A percentile compares a stretch with the other conserved stretches of the same genome.
Evolutionary conservation across 208 protist species (phyloP).

Genomic region (Trypanosoma caninum): DNA sequence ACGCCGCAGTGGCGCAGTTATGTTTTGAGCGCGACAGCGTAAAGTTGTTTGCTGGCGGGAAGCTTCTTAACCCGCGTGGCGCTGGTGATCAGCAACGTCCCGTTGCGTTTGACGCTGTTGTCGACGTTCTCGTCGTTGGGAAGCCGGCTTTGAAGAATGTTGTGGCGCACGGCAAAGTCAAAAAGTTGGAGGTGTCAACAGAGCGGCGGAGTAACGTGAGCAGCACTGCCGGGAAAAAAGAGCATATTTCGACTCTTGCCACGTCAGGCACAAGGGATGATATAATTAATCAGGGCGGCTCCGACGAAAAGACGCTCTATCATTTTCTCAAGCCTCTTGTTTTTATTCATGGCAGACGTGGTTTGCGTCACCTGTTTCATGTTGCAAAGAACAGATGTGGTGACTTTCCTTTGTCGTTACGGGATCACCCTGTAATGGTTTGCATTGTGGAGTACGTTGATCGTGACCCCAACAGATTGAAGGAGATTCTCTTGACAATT

Average conservation of each 20-base stretch:
- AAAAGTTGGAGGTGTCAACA: not conserved
- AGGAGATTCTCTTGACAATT: conserved; percentile 44
- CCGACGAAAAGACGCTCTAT: not conserved
- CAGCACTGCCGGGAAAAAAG: not conserved
- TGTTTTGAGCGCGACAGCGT: conserved; percentile 29
- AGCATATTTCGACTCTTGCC: not conserved
- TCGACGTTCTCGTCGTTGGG: conserved; percentile 15
- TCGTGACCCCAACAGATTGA: conserved; percentile 34
- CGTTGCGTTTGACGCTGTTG: not conserved
- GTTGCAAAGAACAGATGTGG: conserved; percentile 4
- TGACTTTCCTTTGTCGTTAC: conserved; percentile 27
- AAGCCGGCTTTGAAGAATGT: not conserved
- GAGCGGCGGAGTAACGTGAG: not conserved
- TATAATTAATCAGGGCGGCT: not conserved
- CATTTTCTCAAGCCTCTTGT: conserved; percentile 11
- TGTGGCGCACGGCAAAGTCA: not conserved
- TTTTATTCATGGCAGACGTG: conserved; percentile 13
- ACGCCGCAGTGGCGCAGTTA: conserved; percentile 30
- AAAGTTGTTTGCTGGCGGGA: conserved; percentile 23
- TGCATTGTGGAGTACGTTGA: conserved; percentile 50
- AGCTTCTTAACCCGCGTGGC: not conserved
- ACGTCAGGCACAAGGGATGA: not conserved
- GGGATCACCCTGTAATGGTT: conserved; percentile 51
- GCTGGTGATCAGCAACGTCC: not conserved
- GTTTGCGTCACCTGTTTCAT: conserved; percentile 7